phyloP scores from a whole-genome alignment of 78 protist genomes.

The Capsaspora owczarzaki region DNA sequence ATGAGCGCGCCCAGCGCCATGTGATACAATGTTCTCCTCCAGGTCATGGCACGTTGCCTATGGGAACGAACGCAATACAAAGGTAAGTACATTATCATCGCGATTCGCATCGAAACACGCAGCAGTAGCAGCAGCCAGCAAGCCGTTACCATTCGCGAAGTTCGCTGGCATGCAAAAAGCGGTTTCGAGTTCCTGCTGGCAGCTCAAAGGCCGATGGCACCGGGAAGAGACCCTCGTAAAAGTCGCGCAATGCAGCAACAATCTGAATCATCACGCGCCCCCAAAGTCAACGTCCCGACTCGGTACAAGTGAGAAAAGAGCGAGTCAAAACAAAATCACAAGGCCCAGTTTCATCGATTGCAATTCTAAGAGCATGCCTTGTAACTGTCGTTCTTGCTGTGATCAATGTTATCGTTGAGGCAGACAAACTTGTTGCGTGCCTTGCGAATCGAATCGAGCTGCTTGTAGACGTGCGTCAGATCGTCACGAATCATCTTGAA shows the following conservation, averaged over 20 bases:
- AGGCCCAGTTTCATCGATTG: too few species aligned
- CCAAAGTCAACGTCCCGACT: neutral
- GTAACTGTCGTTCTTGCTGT: conserved; percentile 17
- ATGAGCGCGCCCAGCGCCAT: too few species aligned
- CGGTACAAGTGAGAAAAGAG: too few species aligned
- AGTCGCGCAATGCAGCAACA: conserved; percentile 40
- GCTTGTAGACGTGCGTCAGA: neutral
- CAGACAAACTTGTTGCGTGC: conserved; percentile 67
- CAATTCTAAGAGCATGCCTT: conserved; percentile 2
- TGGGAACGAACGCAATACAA: too few species aligned
- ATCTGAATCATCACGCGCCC: neutral
- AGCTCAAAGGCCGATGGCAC: conserved; percentile 64
- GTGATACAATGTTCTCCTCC: too few species aligned
- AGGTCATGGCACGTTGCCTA: too few species aligned
- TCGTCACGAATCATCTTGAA: conserved; percentile 59
- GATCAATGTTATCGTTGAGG: conserved; percentile 78
- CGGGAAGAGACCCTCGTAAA: conserved; percentile 64
- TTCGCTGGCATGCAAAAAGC: conserved; percentile 19
- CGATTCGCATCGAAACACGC: too few species aligned
- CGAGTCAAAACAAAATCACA: neutral
- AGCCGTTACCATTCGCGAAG: neutral
- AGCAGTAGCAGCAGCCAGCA: neutral
- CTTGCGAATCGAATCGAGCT: conserved; percentile 57
- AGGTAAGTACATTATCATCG: too few species aligned
- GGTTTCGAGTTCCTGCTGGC: conserved; percentile 16